phyloP scores from a whole-genome alignment of 148 eudicot species.

The Cornus controversa region DNA sequence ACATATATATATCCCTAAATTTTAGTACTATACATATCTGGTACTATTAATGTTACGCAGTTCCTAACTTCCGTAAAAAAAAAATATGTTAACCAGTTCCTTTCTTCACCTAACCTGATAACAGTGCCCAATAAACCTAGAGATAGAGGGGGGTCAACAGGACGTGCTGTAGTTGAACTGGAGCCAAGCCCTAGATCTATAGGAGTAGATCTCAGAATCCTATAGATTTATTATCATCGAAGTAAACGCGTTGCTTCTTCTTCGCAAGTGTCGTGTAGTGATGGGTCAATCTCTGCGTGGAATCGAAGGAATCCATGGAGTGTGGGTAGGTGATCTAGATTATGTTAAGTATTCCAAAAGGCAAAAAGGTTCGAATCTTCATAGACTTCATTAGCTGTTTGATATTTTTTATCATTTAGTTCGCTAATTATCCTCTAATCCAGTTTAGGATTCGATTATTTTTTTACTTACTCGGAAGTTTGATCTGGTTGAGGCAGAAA shows the following conservation, averaged over 20 bases:
- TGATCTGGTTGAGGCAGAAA: background rate
- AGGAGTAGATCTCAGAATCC: background rate
- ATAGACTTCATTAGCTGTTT: background rate
- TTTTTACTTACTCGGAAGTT: background rate
- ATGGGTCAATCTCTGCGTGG: background rate
- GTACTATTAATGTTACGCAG: too few species aligned
- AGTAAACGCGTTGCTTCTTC: background rate
- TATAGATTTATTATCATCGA: background rate
- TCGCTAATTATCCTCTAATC: background rate
- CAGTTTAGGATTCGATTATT: background rate
- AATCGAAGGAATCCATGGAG: background rate
- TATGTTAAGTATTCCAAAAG: background rate
- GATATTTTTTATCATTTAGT: background rate
- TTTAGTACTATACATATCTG: too few species aligned
- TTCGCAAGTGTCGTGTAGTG: background rate
- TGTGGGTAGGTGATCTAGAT: background rate
- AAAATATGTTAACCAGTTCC: background rate
- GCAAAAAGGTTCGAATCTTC: background rate
- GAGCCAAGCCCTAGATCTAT: background rate
- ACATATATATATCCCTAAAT: background rate
- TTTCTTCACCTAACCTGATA: background rate
- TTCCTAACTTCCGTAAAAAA: too few species aligned
- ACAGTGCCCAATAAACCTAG: background rate
- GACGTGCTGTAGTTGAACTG: slow-evolving; percentile 1
- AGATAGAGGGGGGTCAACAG: background rate